phyloP scores from a whole-genome alignment of 2,329 filamentous ascomycete genomes.

The Monilinia fructicola region DNA sequence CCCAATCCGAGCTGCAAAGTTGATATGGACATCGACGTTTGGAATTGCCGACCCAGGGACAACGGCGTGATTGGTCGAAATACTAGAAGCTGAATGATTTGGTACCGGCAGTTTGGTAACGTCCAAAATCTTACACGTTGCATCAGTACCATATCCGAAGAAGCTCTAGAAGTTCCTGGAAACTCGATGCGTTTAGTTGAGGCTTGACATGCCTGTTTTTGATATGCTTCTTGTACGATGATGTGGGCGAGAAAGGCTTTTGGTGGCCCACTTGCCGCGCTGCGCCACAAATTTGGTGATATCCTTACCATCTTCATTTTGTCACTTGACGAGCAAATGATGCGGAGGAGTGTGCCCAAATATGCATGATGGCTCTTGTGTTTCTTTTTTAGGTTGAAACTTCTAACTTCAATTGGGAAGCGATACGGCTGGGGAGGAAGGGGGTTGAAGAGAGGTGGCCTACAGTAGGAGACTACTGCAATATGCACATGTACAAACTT shows the following conservation, averaged over 20 bases:
- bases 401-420: conserved; percentile 18
- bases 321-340: conserved; percentile 24
- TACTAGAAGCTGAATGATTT: conserved; percentile 21
- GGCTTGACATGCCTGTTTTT: conserved; percentile 16
- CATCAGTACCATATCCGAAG: conserved; percentile 14
- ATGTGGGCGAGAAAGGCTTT: conserved; percentile 9
- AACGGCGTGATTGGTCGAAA: conserved; percentile 2
- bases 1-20: conserved; percentile 12
- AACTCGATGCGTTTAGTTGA: conserved; percentile 10
- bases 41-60: background rate
- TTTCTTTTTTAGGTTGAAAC: conserved; percentile 15
- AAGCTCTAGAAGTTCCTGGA: conserved; percentile 16
- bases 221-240: conserved; percentile 8
- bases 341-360: conserved; percentile 9
- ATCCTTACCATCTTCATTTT: conserved; percentile 13
- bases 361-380: conserved; percentile 7
- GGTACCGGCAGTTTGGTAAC: conserved; percentile 21
- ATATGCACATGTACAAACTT: conserved; percentile 2
- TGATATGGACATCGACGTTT: background rate
- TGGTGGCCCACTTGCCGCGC: conserved; percentile 16
- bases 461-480: conserved; percentile 15
- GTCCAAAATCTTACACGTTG: conserved; percentile 7
- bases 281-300: conserved; percentile 15
- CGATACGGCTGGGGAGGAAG: background rate
- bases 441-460: conserved; percentile 7